Percentiles rank a stretch among this genome's conserved stretches.
Conservation (phyloP, 176 grass and related monocot species). For the Triticum aestivum region IWGSC_CS_RefSeq_v2.1 NC_057794.1:329834497-329834996, state of each 20-base stretch:
- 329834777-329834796: conserved; percentile 93
- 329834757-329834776: conserved; percentile 61
- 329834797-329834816: conserved; percentile 94
- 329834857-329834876: conserved; percentile 22
- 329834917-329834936: not conserved
- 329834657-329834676: not conserved
- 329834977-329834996: conserved; percentile 20
- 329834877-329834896: conserved; percentile 11
- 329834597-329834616: conserved; percentile 66
- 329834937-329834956: conserved; percentile 14
- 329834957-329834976: not conserved
- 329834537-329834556: conserved; percentile 47
- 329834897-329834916: conserved; percentile 1
- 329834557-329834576: conserved; percentile 24
- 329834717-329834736: conserved; percentile 56
- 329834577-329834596: conserved; percentile 54
- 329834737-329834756: conserved; percentile 57
- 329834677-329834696: conserved; percentile 30
- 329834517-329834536: conserved; percentile 62
- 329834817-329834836: conserved; percentile 98
- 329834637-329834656: not conserved
- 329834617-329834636: not conserved
- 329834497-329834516: conserved; percentile 50
- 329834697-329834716: too few species aligned
- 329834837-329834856: conserved; percentile 94